Base-by-base conservation (phyloP, 2,329 filamentous ascomycete genomes). In the Onygenales sp. region DNA sequence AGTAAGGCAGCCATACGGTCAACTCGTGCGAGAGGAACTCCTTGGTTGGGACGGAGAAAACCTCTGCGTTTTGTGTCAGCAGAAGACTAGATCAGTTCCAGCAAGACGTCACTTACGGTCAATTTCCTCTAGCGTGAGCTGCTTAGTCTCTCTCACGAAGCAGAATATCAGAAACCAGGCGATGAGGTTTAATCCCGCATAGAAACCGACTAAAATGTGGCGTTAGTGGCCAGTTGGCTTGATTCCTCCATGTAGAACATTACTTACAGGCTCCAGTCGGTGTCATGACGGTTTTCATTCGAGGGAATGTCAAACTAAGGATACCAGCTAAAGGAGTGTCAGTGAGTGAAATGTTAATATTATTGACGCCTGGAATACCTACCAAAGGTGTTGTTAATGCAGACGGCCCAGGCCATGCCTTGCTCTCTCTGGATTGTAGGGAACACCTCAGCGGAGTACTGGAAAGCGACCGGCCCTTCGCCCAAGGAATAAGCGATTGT, bases 161-260 rank as follows among this genome's bases (percentile, higher is more conserved):
- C 77, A 61, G 59, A 75, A 75, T 3, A 77, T 71, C 32, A 76
- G 64, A 3, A 72, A 55, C n/a, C 75, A 70, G 0, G 75, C 74
- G 2, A 77, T 43, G 1, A 78, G 44, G 57, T 78, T 78, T 14
- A 78, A 62, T 1, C 68, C 73, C 1, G 72, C 67, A 57, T 78
- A 79, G 33, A 79, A 68, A 1, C 72, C 73, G 3, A 78, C 70
- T 58, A 53, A 59, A 57, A 11, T 27, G 55, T 75, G 2, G 73
- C 76, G 32, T 77, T 61, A 3, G 65, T 62, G 58, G 79, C 79
- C 11, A 5, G 11, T 11, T 7, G 11, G 3, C 11, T 11, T 41
- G 21, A 27, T 27, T 1, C 21, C 21, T 27, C 5, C 21, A 27
- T 27, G 38, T 14, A 11, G 38, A 41, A 14, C 6, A 11, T 14